Conservation (phyloP, 495 filamentous ascomycete species). For the Penicillium herquei region DNA sequence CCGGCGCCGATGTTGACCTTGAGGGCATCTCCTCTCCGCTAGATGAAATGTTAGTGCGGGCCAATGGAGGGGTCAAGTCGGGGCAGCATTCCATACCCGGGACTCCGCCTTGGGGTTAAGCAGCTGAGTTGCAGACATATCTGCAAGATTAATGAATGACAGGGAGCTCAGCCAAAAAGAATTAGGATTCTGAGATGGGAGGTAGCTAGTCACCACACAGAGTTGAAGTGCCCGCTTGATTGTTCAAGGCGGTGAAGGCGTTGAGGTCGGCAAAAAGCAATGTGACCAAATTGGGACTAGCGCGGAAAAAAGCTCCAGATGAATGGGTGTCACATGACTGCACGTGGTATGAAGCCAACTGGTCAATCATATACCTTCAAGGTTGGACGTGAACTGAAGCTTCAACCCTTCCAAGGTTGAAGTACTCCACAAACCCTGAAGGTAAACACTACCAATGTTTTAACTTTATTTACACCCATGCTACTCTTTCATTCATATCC, state of each 20-base stretch:
- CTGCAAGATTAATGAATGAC: slow-evolving; percentile 29
- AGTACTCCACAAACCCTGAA: no score
- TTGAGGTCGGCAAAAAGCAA: slow-evolving; percentile 40
- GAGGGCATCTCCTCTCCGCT: slow-evolving; percentile 94
- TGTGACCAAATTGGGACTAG: background rate
- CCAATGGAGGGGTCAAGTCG: slow-evolving; percentile 14
- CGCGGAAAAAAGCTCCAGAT: background rate
- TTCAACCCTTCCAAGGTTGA: no score
- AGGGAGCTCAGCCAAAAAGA: slow-evolving; percentile 23
- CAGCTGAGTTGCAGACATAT: slow-evolving; percentile 79
- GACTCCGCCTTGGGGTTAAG: slow-evolving; percentile 98
- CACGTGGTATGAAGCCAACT: background rate
- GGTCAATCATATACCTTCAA: no score
- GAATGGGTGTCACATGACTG: background rate
- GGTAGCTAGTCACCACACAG: slow-evolving; percentile 35
- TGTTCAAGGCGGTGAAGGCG: slow-evolving; percentile 37
- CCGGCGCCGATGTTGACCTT: slow-evolving; percentile 95
- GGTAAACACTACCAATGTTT: no score
- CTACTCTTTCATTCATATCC: no score
- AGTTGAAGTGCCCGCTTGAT: slow-evolving; percentile 28
- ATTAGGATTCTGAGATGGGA: slow-evolving; percentile 24
- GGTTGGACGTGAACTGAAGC: no score
- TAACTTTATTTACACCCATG: no score
- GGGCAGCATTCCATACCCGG: slow-evolving; percentile 57
- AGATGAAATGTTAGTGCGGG: slow-evolving; percentile 41